Conservation (phyloP, 2,329 filamentous ascomycete genomes). For the Clarireedia hainanense region DNA sequence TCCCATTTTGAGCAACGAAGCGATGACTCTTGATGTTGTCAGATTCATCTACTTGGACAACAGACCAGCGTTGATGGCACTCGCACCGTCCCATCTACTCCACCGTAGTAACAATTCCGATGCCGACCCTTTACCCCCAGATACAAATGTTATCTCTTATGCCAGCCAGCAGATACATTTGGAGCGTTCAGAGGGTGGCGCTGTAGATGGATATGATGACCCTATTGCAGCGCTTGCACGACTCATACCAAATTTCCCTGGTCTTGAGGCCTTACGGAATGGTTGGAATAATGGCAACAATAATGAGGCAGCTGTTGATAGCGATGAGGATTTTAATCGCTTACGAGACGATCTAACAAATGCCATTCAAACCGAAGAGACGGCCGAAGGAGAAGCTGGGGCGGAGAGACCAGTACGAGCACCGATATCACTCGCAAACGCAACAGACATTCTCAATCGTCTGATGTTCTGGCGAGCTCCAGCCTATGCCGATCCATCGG, state of each 20-base stretch:
- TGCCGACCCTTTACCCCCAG: slow-evolving; percentile 29
- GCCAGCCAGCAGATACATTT: slow-evolving; percentile 15
- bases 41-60: slow-evolving; percentile 29
- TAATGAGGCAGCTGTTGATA: not conserved
- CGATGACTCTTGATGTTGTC: slow-evolving; percentile 27
- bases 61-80: slow-evolving; percentile 25
- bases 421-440: slow-evolving; percentile 10
- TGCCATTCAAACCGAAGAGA: not conserved
- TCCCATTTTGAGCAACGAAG: slow-evolving; percentile 14
- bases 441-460: slow-evolving; percentile 14
- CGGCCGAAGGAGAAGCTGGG: slow-evolving; percentile 7
- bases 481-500: not conserved
- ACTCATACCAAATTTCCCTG: slow-evolving; percentile 16
- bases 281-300: not conserved
- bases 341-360: not conserved
- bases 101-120: slow-evolving; percentile 29
- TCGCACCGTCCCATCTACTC: slow-evolving; percentile 24
- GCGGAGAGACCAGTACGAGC: slow-evolving; percentile 1
- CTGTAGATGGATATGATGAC: slow-evolving; percentile 15
- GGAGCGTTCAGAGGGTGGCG: slow-evolving; percentile 1
- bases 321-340: slow-evolving; percentile 3
- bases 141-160: slow-evolving; percentile 26
- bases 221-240: slow-evolving; percentile 23
- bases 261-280: slow-evolving; percentile 1
- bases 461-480: slow-evolving; percentile 17